Evolutionary conservation across 768 basidiomycete species (phyloP).

Genomic region (Pisolithus marmoratus): DNA sequence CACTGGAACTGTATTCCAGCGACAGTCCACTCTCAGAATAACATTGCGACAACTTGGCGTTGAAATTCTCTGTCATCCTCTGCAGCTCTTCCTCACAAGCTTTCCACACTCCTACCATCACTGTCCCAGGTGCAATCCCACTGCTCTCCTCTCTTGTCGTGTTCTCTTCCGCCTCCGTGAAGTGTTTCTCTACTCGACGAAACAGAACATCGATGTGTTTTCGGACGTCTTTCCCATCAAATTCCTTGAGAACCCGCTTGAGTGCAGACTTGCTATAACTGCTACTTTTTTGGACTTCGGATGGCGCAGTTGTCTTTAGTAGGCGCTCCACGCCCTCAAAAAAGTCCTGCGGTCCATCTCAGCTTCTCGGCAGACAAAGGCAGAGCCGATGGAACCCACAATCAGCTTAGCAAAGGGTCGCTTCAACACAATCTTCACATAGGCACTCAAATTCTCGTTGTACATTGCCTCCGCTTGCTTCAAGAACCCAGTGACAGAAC

Average conservation of each 20-base stretch:
- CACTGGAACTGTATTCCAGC: constrained; percentile 67
- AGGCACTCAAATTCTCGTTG: constrained; percentile 82
- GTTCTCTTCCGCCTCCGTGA: constrained; percentile 75
- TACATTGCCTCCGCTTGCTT: constrained; percentile 78
- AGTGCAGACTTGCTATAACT: constrained; percentile 71
- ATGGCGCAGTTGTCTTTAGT: constrained; percentile 70
- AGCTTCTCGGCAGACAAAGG: background rate
- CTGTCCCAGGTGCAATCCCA: constrained; percentile 52
- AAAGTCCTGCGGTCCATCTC: constrained; percentile 61
- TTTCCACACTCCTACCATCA: constrained; percentile 84
- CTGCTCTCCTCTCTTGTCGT: constrained; percentile 49
- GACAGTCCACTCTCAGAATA: constrained; percentile 69
- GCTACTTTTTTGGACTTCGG: constrained; percentile 69
- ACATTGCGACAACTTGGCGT: constrained; percentile 65
- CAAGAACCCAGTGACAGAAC: constrained; percentile 57
- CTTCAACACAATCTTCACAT: constrained; percentile 82
- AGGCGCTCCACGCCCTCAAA: constrained; percentile 91
- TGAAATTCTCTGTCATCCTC: constrained; percentile 65
- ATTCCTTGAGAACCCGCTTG: constrained; percentile 85
- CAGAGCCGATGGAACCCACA: constrained; percentile 40
- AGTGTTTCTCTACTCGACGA: constrained; percentile 95
- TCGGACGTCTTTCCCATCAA: constrained; percentile 80
- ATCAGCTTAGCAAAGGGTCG: constrained; percentile 84
- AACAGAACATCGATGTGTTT: constrained; percentile 83
- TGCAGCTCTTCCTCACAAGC: constrained; percentile 83